Evolutionary conservation across 192 early-diverging fungal genomes (phyloP).

Genomic region (Coemansia sp.): DNA sequence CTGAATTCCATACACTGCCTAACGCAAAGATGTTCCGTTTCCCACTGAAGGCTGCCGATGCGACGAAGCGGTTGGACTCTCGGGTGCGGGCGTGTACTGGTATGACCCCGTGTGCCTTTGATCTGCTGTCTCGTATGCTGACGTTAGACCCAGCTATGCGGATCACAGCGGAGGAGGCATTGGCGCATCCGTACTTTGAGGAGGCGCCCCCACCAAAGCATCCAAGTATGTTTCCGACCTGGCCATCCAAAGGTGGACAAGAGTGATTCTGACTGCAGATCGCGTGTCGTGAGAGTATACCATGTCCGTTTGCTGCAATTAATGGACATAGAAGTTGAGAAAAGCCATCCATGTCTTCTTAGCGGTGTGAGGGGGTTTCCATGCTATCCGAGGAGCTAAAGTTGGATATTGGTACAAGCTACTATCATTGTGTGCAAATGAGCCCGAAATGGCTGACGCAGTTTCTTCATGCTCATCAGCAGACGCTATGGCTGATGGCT

Average conservation of each 20-base stretch:
- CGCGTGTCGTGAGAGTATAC: too few relatives aligned
- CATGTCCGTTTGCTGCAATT: too few relatives aligned
- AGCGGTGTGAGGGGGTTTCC: too few relatives aligned
- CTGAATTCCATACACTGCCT: conserved; percentile 65
- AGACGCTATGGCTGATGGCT: too few relatives aligned
- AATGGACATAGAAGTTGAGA: too few relatives aligned
- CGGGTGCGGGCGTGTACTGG: conserved; percentile 45
- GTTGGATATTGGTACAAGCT: too few relatives aligned
- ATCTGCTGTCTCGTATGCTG: conserved; percentile 75
- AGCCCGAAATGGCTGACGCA: too few relatives aligned
- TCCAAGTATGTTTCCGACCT: conserved; percentile 92
- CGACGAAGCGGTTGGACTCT: conserved; percentile 29
- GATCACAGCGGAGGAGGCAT: conserved; percentile 88
- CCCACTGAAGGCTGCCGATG: conserved; percentile 55
- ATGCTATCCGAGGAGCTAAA: too few relatives aligned
- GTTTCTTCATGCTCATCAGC: too few relatives aligned
- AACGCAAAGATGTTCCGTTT: conserved; percentile 72
- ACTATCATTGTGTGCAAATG: too few relatives aligned
- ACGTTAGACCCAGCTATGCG: conserved; percentile 82
- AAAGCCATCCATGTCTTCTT: too few relatives aligned
- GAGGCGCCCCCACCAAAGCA: conserved; percentile 89
- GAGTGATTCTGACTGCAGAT: background rate
- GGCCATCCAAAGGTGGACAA: conserved; percentile 66
- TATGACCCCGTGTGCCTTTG: conserved; percentile 76
- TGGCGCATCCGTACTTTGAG: conserved; percentile 88